phyloP scores from a whole-genome alignment of 2,329 filamentous ascomycete genomes.

The Herpotrichia juniperi region DNA sequence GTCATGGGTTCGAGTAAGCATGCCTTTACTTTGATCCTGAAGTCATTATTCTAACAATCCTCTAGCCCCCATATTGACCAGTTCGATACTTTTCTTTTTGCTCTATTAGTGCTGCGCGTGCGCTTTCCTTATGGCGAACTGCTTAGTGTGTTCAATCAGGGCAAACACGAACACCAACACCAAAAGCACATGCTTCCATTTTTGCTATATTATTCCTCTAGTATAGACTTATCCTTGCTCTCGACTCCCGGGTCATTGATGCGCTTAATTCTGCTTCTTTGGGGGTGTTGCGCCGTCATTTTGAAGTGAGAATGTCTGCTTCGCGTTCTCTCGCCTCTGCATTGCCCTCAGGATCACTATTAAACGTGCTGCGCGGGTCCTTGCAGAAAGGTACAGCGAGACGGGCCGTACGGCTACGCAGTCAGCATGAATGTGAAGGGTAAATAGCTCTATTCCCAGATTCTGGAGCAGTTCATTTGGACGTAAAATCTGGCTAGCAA shows the following conservation, averaged over 20 bases:
- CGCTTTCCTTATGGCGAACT: no score
- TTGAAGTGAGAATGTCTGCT: neutral
- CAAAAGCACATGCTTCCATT: no score
- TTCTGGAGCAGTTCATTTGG: neutral
- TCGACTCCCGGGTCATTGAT: no score
- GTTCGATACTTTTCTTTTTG: neutral
- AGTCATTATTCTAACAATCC: no score
- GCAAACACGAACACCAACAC: no score
- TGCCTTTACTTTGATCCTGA: no score
- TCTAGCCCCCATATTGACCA: conserved; percentile 2
- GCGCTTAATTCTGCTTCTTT: no score
- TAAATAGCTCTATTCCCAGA: neutral
- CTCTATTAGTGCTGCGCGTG: neutral
- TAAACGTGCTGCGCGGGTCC: conserved; percentile 4
- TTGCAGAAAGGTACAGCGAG: conserved; percentile 4
- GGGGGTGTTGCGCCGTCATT: neutral
- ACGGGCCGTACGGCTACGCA: conserved; percentile 9
- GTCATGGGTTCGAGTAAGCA: conserved; percentile 2
- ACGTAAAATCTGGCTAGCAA: neutral
- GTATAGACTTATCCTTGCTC: no score
- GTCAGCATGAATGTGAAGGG: conserved; percentile 8
- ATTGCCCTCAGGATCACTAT: neutral
- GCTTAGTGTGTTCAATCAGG: no score
- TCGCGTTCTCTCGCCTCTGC: neutral
- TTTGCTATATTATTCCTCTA: no score